Base-by-base conservation (phyloP, 306 rosid genomes). In the Medicago lupulina region DNA sequence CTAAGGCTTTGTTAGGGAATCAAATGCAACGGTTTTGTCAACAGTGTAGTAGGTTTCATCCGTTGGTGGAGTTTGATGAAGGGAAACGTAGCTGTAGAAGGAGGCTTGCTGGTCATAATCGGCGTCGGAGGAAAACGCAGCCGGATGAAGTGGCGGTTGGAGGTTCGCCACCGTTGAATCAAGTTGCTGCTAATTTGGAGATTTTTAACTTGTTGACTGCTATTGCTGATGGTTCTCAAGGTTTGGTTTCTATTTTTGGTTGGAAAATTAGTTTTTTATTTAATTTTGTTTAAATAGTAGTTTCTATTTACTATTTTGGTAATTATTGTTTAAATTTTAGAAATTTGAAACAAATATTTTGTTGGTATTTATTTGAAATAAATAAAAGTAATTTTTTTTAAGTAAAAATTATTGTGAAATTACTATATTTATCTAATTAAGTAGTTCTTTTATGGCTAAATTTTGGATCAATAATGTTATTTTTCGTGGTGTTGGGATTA, bases 21-120 rank as follows among this genome's bases (percentile, higher is more conserved):
- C 93, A 85, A 81, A 85, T 88, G 96, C 98, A 93, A 83, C 66
- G 98, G 66, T 93, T 93, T 75, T 93, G 98, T 80, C 98, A 93
- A 81, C 98, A 93, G 93, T 93, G 98, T 79, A 93, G 98, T 87
- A 91, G 98, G 79, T 93, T 93, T 79, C 98, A 93, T 34, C 96
- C 87, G 3, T 85, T 93, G 39, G 70, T 90, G 0, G 98, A 93
- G 79, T 93, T 93, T 14, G 98, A 93, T 19, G 96, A 93, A 72
- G 98, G 98, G 31, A 93, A 93, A 75, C 79, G 98, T 18, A 93
- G 98, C 58, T 93, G 98, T 68, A 83, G 98, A 55, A 83, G 97
- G 67, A 86, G 98, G 69, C 98, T 93, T 49, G 98, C 98, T 0
- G 98, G 97, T 57, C 98, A 93, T 82, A 93, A 93, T 66, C 86